Base-by-base conservation (phyloP, 495 filamentous ascomycete species). In the Lophium mytilinum region DNA sequence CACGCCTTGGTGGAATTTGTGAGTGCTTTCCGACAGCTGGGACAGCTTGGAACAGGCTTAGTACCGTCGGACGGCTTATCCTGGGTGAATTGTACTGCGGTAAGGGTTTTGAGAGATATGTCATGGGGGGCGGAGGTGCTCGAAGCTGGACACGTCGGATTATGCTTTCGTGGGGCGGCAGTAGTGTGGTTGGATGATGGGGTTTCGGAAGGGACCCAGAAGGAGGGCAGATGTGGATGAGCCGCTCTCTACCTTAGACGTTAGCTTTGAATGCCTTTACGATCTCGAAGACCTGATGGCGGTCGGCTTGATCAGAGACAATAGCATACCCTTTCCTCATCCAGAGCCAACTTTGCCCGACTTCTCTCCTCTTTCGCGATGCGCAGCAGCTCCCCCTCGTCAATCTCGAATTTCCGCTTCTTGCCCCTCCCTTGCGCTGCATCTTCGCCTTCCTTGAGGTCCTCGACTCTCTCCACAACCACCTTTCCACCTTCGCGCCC, bases 191-290 rank as follows among this genome's bases (percentile, higher is more conserved):
- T 77, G 1, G 75, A 74, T 0, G 80, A 76, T 0, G 92, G 90
- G 0, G 88, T 93, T 34, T 94, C 75, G 1, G 87, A 86, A 0
- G 93, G 92, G 0, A 94, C 85, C 93, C 93, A 98, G 74, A 97
- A 97, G 3, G 90, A 93, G 0, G 90, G 89, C 0, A 96, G 72
- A n/a, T 80, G 83, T 0, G 47, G 41, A 39, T 51, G 60, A 18
- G 83, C 83, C 66, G 80, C 78, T 0, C 82, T 79, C 71, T 48
- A 7, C 4, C 14, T 30, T 14, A 48, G 45, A 9, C 12, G 79
- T 50, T 21, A 36, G 45, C 33, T 1, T 54, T 34, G 30, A 9
- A 35, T 4, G 15, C 33, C 37, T 8, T 43, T 14, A 40, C 9
- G 21, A n/a, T 56, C 12, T 41, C 37, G 34, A 63, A 21, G 21